Conservation (phyloP, 768 basidiomycete genomes). For the Leccinum sublutescens region DNA sequence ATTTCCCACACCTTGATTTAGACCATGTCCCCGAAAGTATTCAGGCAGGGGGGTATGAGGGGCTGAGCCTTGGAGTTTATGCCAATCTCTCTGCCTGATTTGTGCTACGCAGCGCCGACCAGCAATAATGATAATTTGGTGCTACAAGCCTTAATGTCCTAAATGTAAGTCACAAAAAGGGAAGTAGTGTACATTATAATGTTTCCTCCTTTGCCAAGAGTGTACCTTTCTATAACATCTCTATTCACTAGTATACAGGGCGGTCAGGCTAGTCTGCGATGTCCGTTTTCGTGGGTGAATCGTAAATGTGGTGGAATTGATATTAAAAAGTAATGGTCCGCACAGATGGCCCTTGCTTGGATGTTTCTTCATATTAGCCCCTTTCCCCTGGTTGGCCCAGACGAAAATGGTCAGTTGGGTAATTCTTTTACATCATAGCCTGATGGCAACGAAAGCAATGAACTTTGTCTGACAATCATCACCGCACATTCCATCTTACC, state of each 20-base stretch:
- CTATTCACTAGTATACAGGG: background rate
- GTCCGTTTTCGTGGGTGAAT: background rate
- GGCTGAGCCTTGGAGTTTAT: slow-evolving; percentile 33
- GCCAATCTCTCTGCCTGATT: background rate
- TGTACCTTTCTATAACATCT: too few relatives aligned
- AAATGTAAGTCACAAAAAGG: too few relatives aligned
- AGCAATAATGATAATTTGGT: too few relatives aligned
- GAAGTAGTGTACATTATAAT: too few relatives aligned
- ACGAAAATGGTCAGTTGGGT: background rate
- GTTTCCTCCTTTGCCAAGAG: too few relatives aligned
- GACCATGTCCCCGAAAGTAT: slow-evolving; percentile 36
- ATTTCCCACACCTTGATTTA: too few relatives aligned
- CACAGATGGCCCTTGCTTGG: background rate
- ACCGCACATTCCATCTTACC: background rate
- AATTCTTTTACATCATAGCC: background rate
- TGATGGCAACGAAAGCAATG: too few relatives aligned
- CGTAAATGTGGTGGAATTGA: background rate
- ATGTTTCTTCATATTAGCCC: too few relatives aligned
- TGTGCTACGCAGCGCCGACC: too few relatives aligned
- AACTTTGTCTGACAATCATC: background rate
- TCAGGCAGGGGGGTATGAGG: slow-evolving; percentile 28
- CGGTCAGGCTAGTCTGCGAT: background rate
- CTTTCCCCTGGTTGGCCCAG: background rate
- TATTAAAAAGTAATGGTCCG: background rate
- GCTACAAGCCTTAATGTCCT: too few relatives aligned